Base-by-base conservation (phyloP, 371 early-diverging fungal genomes). In the Mucor saturninus region DNA sequence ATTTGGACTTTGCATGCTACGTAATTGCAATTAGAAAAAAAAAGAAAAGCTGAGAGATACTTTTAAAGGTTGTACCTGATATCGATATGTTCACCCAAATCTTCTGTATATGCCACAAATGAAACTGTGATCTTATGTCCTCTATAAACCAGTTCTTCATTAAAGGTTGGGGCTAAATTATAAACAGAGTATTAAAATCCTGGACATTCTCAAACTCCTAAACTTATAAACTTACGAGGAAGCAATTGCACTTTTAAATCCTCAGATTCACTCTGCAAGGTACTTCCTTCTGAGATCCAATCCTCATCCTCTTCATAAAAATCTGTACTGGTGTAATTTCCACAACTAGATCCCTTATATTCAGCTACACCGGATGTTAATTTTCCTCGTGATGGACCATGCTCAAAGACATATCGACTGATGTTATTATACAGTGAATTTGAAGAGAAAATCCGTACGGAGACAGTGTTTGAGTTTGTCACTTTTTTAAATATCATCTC, bases 121-220 rank as follows among this genome's bases (percentile, higher is more conserved):
- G 46, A 46, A 26, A 21, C 46, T 8, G 46, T 21, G 15, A 46
- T 43, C 0, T 15, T 62, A 46, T 69, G 55, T 0, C 73, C 75
- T n/a, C 71, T 78, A 30, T 75, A 74, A 4, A 40, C 56, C 35
- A 71, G 55, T 21, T 65, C 65, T 31, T 64, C 68, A 45, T 56
- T 52, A 13, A 61, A 62, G 9, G 52, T 64, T n/a, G 59, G 56
- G 31, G 59, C 66, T 68, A 29, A 7, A 43, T 32, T 32, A 30
- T 28, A 54, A n/a, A 9, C 11, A 29, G 5, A 46, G 21, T 26
- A 42, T 13, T 10, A 45, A 45, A 46, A 26, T 21, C 21, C 21
- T 21, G 21, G 21, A 21, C 21, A 21, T 21, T 21, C 21, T 21
- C 21, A 21, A 21, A 21, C 1, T 21, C 21, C 21, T 21, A 21